Evolutionary conservation across 352 stramenopile genomes (phyloP), one percentile per base, ranked within the genome.

Genomic region (Globisporangium uncinulatum): DNA sequence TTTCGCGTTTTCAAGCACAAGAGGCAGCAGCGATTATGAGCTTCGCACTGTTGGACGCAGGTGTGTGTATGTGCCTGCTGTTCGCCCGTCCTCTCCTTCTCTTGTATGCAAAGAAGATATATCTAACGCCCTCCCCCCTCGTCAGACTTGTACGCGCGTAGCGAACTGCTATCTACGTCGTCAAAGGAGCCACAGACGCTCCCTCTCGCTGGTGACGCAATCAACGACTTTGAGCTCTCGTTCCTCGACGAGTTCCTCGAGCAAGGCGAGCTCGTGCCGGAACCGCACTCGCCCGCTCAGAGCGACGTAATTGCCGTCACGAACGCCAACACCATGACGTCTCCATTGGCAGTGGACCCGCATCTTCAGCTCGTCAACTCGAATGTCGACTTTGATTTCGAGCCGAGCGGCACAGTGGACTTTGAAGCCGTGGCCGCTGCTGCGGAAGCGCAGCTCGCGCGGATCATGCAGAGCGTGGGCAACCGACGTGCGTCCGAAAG

Each of bases 161-260:
- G 43, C 43, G 43, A 48, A 19, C 43, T 48, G 14, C 15, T 24
- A 6, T 11, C 50, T 19, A 10, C 50, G 17, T 6, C 36, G 29
- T 11, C n/a, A 20, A 54, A 32, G 17, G 11, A 34, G 17, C 34
- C 8, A n/a, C 51, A 29, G 32, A n/a, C 24, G n/a, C 13, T 44
- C 19, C 32, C 31, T 10, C 11, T 48, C 43, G 31, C n/a, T 31
- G 34, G 19, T 19, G 31, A 51, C 21, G 20, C 11, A 42, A 13
- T n/a, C 6, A 52, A 51, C 21, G 67, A 79, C 24, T 58, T 75
- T 29, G 70, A 79, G 32, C 55, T 76, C 41, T 70, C 47, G 49
- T 79, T 87, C 43, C 66, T 87, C 17, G 79, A 70, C 1, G 70
- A 84, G 34, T 73, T 84, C 3, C 57, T 87, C 36, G 60, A 72